phyloP scores from a whole-genome alignment of 192 early-diverging fungal genomes.

The Powellomyces hirtus region DNA sequence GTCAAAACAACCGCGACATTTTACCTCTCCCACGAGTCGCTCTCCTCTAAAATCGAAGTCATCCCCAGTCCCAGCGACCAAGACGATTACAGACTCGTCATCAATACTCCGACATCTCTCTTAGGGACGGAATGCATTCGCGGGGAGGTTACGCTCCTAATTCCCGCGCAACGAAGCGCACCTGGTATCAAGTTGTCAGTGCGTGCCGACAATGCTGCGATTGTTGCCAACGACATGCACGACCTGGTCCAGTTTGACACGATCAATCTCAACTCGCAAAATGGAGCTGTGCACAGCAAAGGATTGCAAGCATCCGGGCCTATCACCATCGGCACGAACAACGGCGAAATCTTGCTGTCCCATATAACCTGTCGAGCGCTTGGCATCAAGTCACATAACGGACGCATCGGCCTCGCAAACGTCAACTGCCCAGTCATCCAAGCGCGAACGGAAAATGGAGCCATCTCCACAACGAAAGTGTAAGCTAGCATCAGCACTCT shows the following conservation, averaged over 20 bases:
- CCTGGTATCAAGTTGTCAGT: not conserved
- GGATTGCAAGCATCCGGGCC: not conserved
- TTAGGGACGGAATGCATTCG: not conserved
- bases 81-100: not conserved
- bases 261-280: not conserved
- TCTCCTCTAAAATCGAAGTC: not conserved
- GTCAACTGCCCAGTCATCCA: too few species aligned
- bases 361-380: not conserved
- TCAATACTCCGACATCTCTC: not conserved
- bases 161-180: not conserved
- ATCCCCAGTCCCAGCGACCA: not conserved
- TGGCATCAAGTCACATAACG: not conserved
- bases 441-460: not conserved
- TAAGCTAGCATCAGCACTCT: too few species aligned
- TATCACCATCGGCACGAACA: not conserved
- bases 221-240: not conserved
- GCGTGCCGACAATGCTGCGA: not conserved
- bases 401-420: not conserved
- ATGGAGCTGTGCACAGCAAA: not conserved
- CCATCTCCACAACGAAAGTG: too few species aligned
- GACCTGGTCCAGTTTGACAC: not conserved
- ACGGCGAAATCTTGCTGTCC: not conserved
- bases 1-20: not conserved
- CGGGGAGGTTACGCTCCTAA: not conserved
- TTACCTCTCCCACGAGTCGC: not conserved